A percentile compares a stretch with the other conserved stretches of the same genome.
phyloP scores from a whole-genome alignment of 306 rosid genomes.

The Vachellia collinsii region DNA sequence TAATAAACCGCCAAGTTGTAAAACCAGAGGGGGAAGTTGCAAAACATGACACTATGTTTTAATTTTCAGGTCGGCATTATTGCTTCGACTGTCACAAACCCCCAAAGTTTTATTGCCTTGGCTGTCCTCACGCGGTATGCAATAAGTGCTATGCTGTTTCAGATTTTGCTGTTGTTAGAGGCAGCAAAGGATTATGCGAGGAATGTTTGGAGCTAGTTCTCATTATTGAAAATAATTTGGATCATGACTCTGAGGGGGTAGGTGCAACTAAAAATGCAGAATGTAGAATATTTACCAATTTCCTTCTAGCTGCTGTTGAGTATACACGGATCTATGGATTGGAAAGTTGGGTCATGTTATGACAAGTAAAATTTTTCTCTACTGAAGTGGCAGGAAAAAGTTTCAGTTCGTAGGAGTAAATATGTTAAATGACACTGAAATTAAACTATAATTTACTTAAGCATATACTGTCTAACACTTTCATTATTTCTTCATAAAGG shows the following conservation, averaged over 20 bases:
- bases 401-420: neutral
- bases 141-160: slow-evolving; percentile 42
- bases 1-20: neutral
- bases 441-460: slow-evolving; percentile 16
- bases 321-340: neutral
- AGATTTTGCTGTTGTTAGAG: slow-evolving; percentile 41
- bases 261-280: slow-evolving; percentile 33
- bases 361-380: neutral
- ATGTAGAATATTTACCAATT: slow-evolving; percentile 9
- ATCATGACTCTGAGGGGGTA: slow-evolving; percentile 64
- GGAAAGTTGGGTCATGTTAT: neutral
- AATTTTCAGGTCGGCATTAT: slow-evolving; percentile 61
- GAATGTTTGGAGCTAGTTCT: slow-evolving; percentile 57
- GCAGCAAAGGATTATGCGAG: slow-evolving; percentile 57
- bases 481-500: neutral
- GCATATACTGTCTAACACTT: neutral
- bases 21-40: neutral
- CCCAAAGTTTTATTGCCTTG: slow-evolving; percentile 56
- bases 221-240: slow-evolving; percentile 54
- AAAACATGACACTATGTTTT: slow-evolving; percentile 6
- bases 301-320: slow-evolving; percentile 7
- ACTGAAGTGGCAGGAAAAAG: neutral
- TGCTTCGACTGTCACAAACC: slow-evolving; percentile 51
- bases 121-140: slow-evolving; percentile 68
- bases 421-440: neutral